phyloP scores from a whole-genome alignment of 1,284 basidiomycete genomes.

The Cutaneotrichosporon cyanovorans region DNA sequence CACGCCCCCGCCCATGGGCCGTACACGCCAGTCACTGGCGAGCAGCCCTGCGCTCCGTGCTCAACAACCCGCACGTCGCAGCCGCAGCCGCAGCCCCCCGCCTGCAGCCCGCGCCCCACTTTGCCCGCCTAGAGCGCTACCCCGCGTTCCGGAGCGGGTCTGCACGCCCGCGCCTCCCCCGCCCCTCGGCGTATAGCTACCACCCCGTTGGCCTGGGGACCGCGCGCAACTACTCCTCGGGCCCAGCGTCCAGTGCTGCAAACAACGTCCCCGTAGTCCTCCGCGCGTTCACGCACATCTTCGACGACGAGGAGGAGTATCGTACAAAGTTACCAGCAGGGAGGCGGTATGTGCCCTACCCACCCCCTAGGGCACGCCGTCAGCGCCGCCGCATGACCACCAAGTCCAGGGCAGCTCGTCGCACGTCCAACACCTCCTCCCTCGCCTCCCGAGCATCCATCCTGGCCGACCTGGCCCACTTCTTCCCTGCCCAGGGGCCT shows the following conservation, averaged over 20 bases:
- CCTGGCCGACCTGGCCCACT: constrained; percentile 26
- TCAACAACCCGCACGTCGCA: too few relatives aligned
- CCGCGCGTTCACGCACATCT: constrained; percentile 26
- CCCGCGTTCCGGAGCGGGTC: too few relatives aligned
- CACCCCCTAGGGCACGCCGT: constrained; percentile 1
- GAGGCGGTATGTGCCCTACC: constrained; percentile 27
- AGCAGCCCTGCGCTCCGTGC: too few relatives aligned
- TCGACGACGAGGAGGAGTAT: constrained; percentile 26
- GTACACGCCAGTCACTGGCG: too few relatives aligned
- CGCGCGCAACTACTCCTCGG: constrained; percentile 28
- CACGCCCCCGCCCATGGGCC: too few relatives aligned
- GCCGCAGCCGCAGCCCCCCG: too few relatives aligned
- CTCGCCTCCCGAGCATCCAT: constrained; percentile 4
- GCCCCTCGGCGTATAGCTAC: too few relatives aligned
- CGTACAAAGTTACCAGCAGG: constrained; percentile 20
- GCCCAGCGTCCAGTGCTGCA: constrained; percentile 12
- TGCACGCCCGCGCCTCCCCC: too few relatives aligned
- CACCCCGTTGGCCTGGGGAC: constrained; percentile 27
- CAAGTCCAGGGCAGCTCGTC: not conserved
- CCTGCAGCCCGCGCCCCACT: too few relatives aligned
- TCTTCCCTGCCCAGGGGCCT: constrained; percentile 24
- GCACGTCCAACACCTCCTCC: not conserved
- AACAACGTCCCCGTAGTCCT: constrained; percentile 31
- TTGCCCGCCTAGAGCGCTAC: too few relatives aligned
- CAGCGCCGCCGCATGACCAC: not conserved